Conservation (phyloP, 148 eudicot genomes). For the Cornus kousa region DNA sequence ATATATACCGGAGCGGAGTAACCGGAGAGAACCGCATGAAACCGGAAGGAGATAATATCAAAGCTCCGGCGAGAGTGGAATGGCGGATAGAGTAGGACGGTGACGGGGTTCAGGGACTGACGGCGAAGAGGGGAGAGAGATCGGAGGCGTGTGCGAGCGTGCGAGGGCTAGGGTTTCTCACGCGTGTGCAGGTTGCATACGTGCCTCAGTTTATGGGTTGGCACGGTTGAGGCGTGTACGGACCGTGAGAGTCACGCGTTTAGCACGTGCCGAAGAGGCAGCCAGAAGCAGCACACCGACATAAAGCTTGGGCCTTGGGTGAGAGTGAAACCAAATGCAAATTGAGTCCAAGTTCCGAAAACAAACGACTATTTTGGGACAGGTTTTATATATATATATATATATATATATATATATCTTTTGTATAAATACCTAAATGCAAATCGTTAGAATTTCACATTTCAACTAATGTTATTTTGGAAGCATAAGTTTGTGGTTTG, state of each 20-base stretch:
- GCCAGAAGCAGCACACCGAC: too few species aligned
- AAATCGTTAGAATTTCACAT: too few species aligned
- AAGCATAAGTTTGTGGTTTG: too few species aligned
- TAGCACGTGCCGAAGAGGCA: conserved; percentile 3
- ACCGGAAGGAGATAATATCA: neutral
- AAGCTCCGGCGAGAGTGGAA: neutral
- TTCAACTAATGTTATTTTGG: too few species aligned
- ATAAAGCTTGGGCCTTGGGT: too few species aligned
- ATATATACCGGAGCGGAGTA: conserved; percentile 23
- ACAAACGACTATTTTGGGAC: too few species aligned
- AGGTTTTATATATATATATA: too few species aligned
- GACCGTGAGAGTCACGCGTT: conserved; percentile 17
- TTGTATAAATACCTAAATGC: too few species aligned
- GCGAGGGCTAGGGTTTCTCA: conserved; percentile 43
- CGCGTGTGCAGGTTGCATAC: conserved; percentile 52
- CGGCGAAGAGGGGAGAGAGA: conserved; percentile 27
- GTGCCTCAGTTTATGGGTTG: conserved; percentile 30
- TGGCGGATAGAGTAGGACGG: neutral
- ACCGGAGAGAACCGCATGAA: neutral
- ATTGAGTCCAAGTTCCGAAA: too few species aligned
- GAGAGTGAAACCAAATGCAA: too few species aligned
- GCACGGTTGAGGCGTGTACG: conserved; percentile 20
- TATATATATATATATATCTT: too few species aligned
- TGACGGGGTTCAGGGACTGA: conserved; percentile 1
- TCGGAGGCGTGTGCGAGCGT: conserved; percentile 44